Evolutionary conservation across 2,329 filamentous ascomycete species (phyloP), one percentile per base, ranked within the genome.

Genomic region (Fusarium coffeatum): DNA sequence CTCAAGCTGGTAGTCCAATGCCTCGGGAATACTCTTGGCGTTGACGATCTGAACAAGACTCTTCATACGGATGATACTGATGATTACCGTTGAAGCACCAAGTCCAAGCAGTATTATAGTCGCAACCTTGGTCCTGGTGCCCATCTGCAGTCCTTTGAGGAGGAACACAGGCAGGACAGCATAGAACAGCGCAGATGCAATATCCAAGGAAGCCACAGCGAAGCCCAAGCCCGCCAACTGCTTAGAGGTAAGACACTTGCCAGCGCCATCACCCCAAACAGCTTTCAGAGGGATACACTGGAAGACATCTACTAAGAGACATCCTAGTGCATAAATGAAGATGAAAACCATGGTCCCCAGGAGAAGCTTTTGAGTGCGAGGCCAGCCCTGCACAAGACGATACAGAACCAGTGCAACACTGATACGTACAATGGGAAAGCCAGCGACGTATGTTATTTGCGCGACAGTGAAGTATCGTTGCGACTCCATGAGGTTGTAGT

Each of bases 141-240:
- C 56, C 49, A 55, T 55, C 23, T 59, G 56, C n/a, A 59, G n/a
- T 5, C 56, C 56, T 8, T 55, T 59, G 16, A 59, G 49, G 2
- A 59, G 15, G 1, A 59, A 59, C 2, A 59, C 13, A 20, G 56
- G 56, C 9, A 59, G 16, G 1, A 55, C 30, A 8, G 56, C 56
- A 18, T 59, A 59, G 30, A 59, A 55, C 2, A 59, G n/a, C 5
- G 56, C 56, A 3, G 56, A 55, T 18, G 41, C 49, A 13, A 59
- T 59, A 5, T 59, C 56, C 23, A 55, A 12, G 5, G 41, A 30
- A 8, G 56, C 42, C 7, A 59, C 56, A 4, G 56, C 56, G 3
- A 55, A 59, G 12, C 56, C 49, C 12, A 59, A 6, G 4, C 56
- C 56, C 3, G 56, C 49, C 10, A 59, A 12, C 8, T 59, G 56